Base-by-base conservation (phyloP, 2,329 filamentous ascomycete species). In the Diaporthe amygdali region DNA sequence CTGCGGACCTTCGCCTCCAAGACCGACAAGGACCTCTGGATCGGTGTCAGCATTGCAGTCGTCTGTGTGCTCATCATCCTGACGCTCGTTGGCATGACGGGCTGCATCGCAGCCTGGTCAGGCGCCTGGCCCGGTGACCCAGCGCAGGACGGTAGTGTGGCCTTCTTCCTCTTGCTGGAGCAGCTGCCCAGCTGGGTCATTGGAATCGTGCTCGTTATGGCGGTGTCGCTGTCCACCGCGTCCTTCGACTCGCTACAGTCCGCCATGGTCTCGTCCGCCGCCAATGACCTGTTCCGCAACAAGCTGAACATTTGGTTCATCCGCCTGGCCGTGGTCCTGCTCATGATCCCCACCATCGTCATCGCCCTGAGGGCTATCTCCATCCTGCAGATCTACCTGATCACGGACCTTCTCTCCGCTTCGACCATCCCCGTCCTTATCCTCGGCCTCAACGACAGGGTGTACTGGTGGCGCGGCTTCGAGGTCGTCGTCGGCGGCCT, bases 211-310 rank as follows among this genome's bases (percentile, higher is more conserved):
- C 85, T 96, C 12, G 91, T 96, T 78, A 95, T 96, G 93, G 90
- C 93, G 1, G 89, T 95, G 39, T 89, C 90, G 12, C 88, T 96
- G 66, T 93, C 90, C 77, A 94, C 92, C 3, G 91, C 94, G 0
- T 90, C 93, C 0, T 96, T 96, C 74, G 94, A 96, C 84, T 92
- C 89, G 73, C 86, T 96, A 46, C 94, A 96, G 81, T 93, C 91
- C 2, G 92, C 94, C 75, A 95, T 96, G 91, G 92, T 96, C 9
- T 94, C 92, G n/a, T 93, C 92, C 0, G 92, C 91, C 17, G 94
- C 92, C 75, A 96, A 96, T 83, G 94, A 96, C 78, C 82, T 96
- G 17, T 96, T 96, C 87, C 91, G 93, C 76, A 96, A 96, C 86
- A 89, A 88, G 72, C 89, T 96, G 69, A 91, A 91, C 77, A 89